These are phyloP conservation scores for Prunus armeniaca DNA, from an alignment of 306 rosid genomes.

Conservation along the genomic window DNA sequence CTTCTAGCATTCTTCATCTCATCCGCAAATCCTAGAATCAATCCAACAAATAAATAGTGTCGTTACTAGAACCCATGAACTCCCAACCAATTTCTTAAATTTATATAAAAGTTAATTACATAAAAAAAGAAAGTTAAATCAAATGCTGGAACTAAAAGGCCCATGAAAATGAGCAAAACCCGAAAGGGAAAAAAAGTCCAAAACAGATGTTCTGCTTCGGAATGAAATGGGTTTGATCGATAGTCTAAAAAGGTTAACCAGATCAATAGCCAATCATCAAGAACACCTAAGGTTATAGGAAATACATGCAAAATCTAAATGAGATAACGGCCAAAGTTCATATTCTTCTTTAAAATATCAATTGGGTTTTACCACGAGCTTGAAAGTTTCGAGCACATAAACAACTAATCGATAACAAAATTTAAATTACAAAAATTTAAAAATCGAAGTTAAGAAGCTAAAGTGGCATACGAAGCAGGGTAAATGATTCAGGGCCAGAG, in stretches of 20 bases:
- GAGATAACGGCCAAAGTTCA: neutral
- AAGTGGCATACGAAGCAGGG: slow-evolving; percentile 48
- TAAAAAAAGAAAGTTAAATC: neutral
- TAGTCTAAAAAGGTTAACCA: neutral
- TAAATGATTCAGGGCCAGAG: slow-evolving; percentile 45
- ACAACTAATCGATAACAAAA: neutral
- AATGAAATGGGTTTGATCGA: neutral
- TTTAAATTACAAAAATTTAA: neutral
- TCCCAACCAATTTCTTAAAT: neutral
- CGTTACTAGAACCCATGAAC: neutral
- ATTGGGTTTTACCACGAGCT: neutral
- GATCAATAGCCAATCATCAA: neutral
- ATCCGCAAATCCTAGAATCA: slow-evolving; percentile 63
- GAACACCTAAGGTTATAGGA: neutral
- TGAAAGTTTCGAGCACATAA: neutral
- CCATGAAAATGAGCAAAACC: neutral
- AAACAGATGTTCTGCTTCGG: neutral
- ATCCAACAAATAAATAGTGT: neutral
- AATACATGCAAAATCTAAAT: neutral
- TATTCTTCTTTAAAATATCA: neutral
- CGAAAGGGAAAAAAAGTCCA: too few species aligned
- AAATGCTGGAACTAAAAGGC: neutral
- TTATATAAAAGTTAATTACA: neutral
- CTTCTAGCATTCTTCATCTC: slow-evolving; percentile 69
- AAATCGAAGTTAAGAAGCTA: neutral